Evolutionary conservation across 176 grass and related monocot genomes (phyloP).

Genomic region (Dendrocalamus sinicus): DNA sequence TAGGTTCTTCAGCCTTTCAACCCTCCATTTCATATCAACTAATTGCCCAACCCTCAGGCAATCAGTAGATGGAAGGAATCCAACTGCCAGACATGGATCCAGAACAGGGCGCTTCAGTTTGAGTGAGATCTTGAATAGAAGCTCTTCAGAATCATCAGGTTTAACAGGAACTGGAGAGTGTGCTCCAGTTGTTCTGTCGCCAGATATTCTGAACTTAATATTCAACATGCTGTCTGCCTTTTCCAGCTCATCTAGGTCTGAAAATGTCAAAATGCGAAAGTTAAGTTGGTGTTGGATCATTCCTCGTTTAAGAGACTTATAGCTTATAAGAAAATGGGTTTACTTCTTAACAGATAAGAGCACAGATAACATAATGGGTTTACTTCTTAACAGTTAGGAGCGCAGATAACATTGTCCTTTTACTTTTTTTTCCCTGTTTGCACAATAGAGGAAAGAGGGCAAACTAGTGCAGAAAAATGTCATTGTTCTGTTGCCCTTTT

Average conservation of each 20-base stretch:
- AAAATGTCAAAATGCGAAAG: conserved; percentile 37
- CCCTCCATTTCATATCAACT: conserved; percentile 94
- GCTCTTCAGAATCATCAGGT: conserved; percentile 51
- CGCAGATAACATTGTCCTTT: background rate
- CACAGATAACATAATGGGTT: background rate
- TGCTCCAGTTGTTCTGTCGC: conserved; percentile 80
- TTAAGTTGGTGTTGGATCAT: conserved; percentile 1
- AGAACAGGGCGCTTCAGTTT: conserved; percentile 86
- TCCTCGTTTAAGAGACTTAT: conserved; percentile 3
- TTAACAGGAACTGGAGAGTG: conserved; percentile 70
- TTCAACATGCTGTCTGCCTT: conserved; percentile 76
- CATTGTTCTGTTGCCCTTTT: background rate
- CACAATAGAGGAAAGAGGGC: background rate
- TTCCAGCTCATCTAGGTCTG: conserved; percentile 59
- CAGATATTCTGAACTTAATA: conserved; percentile 81
- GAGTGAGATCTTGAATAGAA: conserved; percentile 74
- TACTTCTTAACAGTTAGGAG: background rate
- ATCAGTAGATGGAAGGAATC: conserved; percentile 89
- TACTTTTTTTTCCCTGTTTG: background rate
- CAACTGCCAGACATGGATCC: conserved; percentile 91
- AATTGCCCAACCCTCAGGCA: conserved; percentile 91
- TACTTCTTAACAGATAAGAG: background rate
- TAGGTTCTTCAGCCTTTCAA: conserved; percentile 79
- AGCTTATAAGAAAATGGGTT: conserved; percentile 16
- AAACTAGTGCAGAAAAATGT: background rate